A percentile compares a stretch with the other conserved stretches of the same genome.
Conservation (phyloP, 176 grass and related monocot genomes). For the Guadua angustifolia region DNA sequence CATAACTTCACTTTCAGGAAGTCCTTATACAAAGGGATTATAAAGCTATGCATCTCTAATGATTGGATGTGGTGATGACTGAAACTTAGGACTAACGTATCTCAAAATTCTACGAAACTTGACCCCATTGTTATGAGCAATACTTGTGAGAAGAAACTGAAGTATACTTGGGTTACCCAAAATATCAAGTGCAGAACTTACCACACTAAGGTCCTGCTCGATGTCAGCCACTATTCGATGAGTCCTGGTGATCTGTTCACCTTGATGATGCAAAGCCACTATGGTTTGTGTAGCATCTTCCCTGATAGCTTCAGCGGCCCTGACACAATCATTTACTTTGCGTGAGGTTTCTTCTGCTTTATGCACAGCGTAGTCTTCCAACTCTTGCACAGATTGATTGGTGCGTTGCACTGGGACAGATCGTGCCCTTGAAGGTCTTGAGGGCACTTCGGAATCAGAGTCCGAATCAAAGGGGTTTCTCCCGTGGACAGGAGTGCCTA, state of each 20-base stretch:
- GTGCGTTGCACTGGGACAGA: conserved; percentile 45
- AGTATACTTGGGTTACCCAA: conserved; percentile 15
- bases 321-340: conserved; percentile 84
- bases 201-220: conserved; percentile 87
- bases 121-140: neutral
- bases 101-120: neutral
- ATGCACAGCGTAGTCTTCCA: conserved; percentile 69
- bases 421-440: conserved; percentile 56
- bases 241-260: conserved; percentile 78
- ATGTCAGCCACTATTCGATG: conserved; percentile 75
- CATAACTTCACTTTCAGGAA: neutral
- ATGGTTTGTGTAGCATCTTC: conserved; percentile 85
- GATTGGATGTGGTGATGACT: conserved; percentile 24
- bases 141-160: neutral
- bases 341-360: conserved; percentile 68
- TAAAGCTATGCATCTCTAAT: conserved; percentile 2
- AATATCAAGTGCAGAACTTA: conserved; percentile 42
- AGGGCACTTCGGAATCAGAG: conserved; percentile 64
- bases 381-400: conserved; percentile 72
- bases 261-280: conserved; percentile 76
- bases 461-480: conserved; percentile 76
- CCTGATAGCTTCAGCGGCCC: conserved; percentile 81
- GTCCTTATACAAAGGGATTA: neutral
- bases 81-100: conserved; percentile 25
- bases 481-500: conserved; percentile 52